Conservation (phyloP, 768 basidiomycete genomes). For the Cyclocybe cylindracea region DNA sequence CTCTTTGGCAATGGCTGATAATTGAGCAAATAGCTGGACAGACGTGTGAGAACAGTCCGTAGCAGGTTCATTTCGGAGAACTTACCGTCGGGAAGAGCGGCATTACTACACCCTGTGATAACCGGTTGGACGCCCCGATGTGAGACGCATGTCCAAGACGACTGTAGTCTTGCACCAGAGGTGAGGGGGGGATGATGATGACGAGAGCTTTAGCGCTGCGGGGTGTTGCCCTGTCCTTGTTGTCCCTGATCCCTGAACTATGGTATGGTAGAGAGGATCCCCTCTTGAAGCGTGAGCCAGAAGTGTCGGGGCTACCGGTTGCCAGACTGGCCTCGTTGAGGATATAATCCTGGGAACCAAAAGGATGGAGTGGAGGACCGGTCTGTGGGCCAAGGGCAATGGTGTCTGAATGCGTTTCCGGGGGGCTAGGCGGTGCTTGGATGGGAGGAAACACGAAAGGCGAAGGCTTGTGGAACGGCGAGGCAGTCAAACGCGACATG, state of each 20-base stretch:
- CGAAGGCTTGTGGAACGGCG: constrained; percentile 45
- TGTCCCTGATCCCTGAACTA: constrained; percentile 44
- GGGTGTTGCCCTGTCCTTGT: constrained; percentile 38
- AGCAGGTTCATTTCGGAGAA: constrained; percentile 2
- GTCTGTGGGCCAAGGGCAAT: constrained; percentile 9
- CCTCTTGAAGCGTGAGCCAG: constrained; percentile 40
- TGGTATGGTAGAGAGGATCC: constrained; percentile 59
- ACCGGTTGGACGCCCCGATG: constrained; percentile 57
- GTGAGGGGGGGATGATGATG: constrained; percentile 64
- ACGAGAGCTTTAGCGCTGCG: constrained; percentile 56
- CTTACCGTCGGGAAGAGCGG: constrained; percentile 73
- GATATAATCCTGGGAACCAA: constrained; percentile 13
- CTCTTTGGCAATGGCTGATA: constrained; percentile 78
- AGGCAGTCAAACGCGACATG: constrained; percentile 46
- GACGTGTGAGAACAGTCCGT: not conserved
- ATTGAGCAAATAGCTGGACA: constrained; percentile 70
- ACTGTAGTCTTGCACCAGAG: constrained; percentile 59
- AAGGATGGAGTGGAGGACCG: constrained; percentile 2
- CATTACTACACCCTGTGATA: constrained; percentile 72
- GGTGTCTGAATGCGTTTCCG: constrained; percentile 37
- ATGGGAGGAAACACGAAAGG: constrained; percentile 43
- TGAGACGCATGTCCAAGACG: constrained; percentile 59
- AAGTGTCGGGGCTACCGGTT: constrained; percentile 25
- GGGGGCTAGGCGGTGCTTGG: constrained; percentile 37
- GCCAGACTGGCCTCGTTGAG: constrained; percentile 16